These are phyloP conservation scores for Straminergon stramineum DNA, from an alignment of 225 moss, liverwort and hornwort species.

Conservation along the genomic window DNA sequence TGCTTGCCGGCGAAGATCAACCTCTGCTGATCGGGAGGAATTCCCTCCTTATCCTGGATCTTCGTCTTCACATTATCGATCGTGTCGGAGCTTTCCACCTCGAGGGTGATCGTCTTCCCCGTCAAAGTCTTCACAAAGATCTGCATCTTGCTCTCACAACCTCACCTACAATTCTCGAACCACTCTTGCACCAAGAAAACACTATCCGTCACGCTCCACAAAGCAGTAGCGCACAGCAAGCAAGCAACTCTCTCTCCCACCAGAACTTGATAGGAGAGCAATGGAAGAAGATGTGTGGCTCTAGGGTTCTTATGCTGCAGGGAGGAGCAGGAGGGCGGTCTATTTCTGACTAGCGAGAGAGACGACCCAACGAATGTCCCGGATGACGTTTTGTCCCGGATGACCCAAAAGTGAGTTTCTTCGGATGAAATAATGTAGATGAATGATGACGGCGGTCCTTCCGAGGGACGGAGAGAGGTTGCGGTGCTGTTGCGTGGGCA, in stretches of 20 bases:
- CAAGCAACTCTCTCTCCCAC: neutral
- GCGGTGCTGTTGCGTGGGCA: neutral
- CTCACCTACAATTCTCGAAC: neutral
- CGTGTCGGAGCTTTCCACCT: neutral
- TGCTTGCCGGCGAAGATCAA: conserved; percentile 5
- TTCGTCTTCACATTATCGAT: conserved; percentile 2
- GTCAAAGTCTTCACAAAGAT: conserved; percentile 25
- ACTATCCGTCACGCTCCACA: neutral
- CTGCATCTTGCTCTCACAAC: conserved; percentile 4
- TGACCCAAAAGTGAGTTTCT: accelerated
- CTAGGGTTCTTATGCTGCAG: neutral
- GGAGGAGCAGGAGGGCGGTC: neutral
- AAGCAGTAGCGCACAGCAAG: no score
- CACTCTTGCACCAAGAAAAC: neutral
- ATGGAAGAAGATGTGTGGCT: accelerated
- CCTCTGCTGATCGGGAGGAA: neutral
- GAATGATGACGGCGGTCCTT: neutral
- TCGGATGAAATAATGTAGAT: neutral
- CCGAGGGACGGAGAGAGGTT: neutral
- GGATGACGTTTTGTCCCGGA: neutral
- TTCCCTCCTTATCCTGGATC: neutral
- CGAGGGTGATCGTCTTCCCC: neutral
- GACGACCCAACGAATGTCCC: neutral
- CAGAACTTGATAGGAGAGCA: no score
- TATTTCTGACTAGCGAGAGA: neutral